Evolutionary conservation across 441 rosid species (phyloP).

Genomic region (Erodium texanum): DNA sequence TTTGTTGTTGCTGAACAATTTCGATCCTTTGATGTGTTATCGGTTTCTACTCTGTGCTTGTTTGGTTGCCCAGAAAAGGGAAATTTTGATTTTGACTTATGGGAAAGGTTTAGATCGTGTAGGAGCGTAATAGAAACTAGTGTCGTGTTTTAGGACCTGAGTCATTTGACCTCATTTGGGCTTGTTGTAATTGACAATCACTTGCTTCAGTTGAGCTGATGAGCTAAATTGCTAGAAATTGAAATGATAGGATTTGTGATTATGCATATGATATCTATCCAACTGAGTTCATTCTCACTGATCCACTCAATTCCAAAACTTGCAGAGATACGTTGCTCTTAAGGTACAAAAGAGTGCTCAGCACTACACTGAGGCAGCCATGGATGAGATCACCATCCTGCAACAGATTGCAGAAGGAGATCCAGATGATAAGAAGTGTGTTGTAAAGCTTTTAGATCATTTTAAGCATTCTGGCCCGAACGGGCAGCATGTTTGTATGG

Average conservation of each 20-base stretch:
- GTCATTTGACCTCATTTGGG: neutral
- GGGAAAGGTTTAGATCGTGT: neutral
- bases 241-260: neutral
- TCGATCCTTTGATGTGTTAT: neutral
- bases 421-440: constrained; percentile 43
- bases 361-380: constrained; percentile 69
- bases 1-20: neutral
- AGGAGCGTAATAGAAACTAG: neutral
- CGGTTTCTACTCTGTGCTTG: neutral
- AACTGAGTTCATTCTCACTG: constrained; percentile 2
- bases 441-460: constrained; percentile 71
- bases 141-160: neutral
- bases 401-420: constrained; percentile 62
- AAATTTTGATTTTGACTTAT: neutral
- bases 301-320: constrained; percentile 5
- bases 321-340: constrained; percentile 59
- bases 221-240: neutral
- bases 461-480: constrained; percentile 75
- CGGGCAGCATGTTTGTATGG: constrained; percentile 69
- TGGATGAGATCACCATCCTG: constrained; percentile 68
- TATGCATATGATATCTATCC: neutral
- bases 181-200: neutral
- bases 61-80: neutral
- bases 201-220: neutral
- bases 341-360: constrained; percentile 74